phyloP scores from a whole-genome alignment of 139 green algal genomes.

The Zygnema cylindricum region DNA sequence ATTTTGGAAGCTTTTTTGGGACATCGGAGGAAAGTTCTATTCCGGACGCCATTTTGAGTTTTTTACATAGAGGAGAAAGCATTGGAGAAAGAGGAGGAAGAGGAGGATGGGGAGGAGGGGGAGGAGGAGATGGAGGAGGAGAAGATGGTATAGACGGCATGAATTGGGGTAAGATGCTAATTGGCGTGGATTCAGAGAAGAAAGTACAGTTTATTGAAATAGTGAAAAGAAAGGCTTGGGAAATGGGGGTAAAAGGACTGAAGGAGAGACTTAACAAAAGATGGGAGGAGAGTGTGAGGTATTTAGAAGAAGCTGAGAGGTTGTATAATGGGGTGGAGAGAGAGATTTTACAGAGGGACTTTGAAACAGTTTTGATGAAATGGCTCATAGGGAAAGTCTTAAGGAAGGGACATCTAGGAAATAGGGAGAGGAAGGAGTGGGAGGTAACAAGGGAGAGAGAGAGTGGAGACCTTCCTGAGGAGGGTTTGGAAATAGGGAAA shows the following conservation, averaged over 20 bases:
- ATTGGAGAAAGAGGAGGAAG: too few relatives aligned
- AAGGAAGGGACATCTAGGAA: background rate
- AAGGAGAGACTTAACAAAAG: background rate
- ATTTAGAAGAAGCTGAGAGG: background rate
- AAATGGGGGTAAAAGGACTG: background rate
- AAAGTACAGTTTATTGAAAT: background rate
- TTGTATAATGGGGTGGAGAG: background rate
- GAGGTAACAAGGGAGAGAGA: background rate
- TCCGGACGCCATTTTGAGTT: background rate
- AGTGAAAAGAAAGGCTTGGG: background rate
- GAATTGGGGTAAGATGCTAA: background rate
- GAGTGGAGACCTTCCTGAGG: too few relatives aligned
- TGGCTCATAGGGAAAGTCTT: background rate
- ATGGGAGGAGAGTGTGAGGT: background rate
- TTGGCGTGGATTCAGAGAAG: background rate
- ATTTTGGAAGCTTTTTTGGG: background rate
- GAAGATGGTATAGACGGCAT: background rate
- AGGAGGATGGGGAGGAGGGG: too few relatives aligned
- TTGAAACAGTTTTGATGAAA: background rate
- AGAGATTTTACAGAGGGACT: background rate
- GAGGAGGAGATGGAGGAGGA: background rate
- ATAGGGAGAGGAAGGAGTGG: background rate
- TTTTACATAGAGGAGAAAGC: too few relatives aligned
- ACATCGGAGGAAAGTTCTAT: background rate
- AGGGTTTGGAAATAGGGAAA: too few relatives aligned